Percentiles rank a stretch among this genome's conserved stretches.
Conservation (phyloP, 176 grass and related monocot species). For the Stipa capillata region DNA sequence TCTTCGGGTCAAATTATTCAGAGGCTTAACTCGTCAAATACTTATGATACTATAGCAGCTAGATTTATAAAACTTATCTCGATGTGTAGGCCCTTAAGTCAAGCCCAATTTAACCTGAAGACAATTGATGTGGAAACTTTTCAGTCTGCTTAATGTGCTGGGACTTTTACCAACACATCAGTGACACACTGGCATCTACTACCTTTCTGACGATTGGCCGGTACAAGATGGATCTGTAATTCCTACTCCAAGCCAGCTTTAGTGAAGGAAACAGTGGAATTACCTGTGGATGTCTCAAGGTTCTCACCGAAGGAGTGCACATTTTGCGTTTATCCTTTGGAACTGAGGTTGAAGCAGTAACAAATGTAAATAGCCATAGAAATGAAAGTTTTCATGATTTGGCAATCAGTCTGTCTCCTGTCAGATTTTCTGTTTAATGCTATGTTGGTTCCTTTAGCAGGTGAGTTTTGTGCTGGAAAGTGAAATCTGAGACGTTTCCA, state of each 20-base stretch:
- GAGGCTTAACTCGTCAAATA: constrained; percentile 1
- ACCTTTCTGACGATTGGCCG: neutral
- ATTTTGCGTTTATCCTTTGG: constrained; percentile 3
- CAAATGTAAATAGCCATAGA: constrained; percentile 41
- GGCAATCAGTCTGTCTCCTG: neutral
- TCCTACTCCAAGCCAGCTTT: constrained; percentile 2
- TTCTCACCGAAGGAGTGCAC: neutral
- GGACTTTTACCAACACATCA: neutral
- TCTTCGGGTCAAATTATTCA: neutral
- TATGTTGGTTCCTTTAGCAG: neutral
- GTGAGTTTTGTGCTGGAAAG: neutral
- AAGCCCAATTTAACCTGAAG: constrained; percentile 64
- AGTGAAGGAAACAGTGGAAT: neutral
- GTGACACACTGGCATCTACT: neutral
- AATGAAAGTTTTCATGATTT: constrained; percentile 13
- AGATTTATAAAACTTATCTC: neutral
- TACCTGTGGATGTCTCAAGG: constrained; percentile 11
- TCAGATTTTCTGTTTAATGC: neutral
- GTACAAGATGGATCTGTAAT: constrained; percentile 9
- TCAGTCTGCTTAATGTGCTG: constrained; percentile 16
- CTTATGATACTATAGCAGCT: neutral
- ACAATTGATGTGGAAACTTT: neutral
- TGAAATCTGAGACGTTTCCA: neutral
- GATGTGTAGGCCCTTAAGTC: constrained; percentile 61
- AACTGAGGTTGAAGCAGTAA: neutral